phyloP scores from a whole-genome alignment of 768 basidiomycete species.

The Leccinum truebloodii region DNA sequence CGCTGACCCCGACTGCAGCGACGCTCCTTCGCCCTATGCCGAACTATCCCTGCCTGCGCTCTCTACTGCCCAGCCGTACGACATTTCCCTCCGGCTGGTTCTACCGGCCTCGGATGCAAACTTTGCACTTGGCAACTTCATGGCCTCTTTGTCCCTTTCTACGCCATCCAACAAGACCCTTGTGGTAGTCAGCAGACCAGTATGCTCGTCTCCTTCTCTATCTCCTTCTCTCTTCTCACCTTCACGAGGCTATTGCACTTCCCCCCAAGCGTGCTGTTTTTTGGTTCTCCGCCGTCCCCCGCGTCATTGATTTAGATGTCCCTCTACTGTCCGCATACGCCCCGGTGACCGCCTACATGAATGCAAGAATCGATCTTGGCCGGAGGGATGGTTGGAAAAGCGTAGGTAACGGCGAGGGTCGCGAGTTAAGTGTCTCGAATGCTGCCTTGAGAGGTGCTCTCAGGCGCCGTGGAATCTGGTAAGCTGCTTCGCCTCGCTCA shows the following conservation, averaged over 20 bases:
- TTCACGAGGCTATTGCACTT: conserved; percentile 59
- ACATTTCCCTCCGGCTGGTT: conserved; percentile 64
- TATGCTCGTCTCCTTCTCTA: conserved; percentile 38
- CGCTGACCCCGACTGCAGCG: conserved; percentile 42
- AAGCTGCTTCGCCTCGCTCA: conserved; percentile 20
- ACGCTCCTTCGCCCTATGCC: conserved; percentile 66
- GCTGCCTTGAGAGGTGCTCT: conserved; percentile 64
- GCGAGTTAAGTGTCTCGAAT: conserved; percentile 67
- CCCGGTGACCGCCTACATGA: conserved; percentile 45
- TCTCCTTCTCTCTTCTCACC: conserved; percentile 10
- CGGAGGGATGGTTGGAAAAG: conserved; percentile 72
- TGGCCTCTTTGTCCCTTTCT: conserved; percentile 64
- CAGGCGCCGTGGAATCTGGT: conserved; percentile 72
- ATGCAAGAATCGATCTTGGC: conserved; percentile 71
- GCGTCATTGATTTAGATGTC: conserved; percentile 49
- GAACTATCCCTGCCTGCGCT: conserved; percentile 51
- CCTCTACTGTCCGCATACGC: conserved; percentile 59
- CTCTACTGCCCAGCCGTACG: conserved; percentile 66
- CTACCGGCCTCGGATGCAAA: conserved; percentile 70
- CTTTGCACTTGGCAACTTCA: conserved; percentile 80
- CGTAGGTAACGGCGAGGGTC: conserved; percentile 66
- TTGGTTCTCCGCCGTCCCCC: conserved; percentile 41
- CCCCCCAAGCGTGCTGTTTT: conserved; percentile 34
- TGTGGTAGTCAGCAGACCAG: conserved; percentile 59
- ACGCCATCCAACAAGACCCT: conserved; percentile 67